Percentiles rank a stretch among this genome's conserved stretches.
Evolutionary conservation across 192 early-diverging fungal genomes (phyloP).

Genomic region (Gaertneriomyces semiglobifer): DNA sequence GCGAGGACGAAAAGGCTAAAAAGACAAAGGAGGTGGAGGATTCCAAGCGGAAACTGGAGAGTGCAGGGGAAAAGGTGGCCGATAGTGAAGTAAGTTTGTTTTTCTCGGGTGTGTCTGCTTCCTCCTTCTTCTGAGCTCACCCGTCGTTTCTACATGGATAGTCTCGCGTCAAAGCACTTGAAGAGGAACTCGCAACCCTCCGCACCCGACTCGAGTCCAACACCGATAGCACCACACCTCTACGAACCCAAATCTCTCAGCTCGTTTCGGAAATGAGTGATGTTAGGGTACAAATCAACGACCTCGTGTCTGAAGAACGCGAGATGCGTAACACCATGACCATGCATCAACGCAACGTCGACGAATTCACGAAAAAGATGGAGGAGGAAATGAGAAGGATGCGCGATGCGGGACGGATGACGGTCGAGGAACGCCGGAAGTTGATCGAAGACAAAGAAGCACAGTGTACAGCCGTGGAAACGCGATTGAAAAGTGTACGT

Average conservation of each 20-base stretch:
- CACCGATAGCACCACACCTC: not conserved
- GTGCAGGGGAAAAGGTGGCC: not conserved
- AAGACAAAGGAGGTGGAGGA: conserved; percentile 15
- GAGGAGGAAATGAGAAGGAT: conserved; percentile 49
- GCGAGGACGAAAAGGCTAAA: no score
- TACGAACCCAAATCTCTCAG: not conserved
- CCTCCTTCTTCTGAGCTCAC: no score
- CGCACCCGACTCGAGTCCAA: no score
- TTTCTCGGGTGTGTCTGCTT: no score
- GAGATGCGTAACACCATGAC: conserved; percentile 33
- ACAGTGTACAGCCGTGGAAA: conserved; percentile 38
- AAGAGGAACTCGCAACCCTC: no score
- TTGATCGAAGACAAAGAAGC: conserved; percentile 37
- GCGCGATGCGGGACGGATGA: conserved; percentile 3
- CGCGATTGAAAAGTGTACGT: conserved; percentile 28
- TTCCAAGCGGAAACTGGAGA: conserved; percentile 38
- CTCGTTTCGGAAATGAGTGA: not conserved
- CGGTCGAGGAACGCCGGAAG: conserved; percentile 6
- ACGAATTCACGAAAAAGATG: conserved; percentile 34
- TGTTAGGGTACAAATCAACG: conserved; percentile 12
- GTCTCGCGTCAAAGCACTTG: no score
- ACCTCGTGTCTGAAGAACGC: conserved; percentile 48
- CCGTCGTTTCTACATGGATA: no score
- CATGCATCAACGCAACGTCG: not conserved
- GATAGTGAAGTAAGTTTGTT: conserved; percentile 21